Evolutionary conservation across 2,329 filamentous ascomycete genomes (phyloP), one percentile per base, ranked within the genome.

Genomic region (Aspergillus nomiae): DNA sequence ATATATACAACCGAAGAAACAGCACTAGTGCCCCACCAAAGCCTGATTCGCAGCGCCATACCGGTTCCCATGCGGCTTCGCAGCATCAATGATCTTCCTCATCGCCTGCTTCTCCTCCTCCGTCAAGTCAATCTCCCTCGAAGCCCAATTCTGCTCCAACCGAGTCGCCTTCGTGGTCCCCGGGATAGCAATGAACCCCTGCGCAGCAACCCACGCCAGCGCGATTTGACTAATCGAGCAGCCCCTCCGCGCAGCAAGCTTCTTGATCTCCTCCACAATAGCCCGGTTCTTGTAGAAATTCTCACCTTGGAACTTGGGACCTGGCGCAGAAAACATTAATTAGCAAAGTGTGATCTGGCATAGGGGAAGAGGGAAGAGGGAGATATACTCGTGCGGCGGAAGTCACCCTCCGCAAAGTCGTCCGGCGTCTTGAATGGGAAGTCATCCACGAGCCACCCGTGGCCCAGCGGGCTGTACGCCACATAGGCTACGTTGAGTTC

Each of bases 361-460:
- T 21, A 1, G 21, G 21, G 41, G 9, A 1, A 45, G 9, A 2
- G 41, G 9, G 19, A 10, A 11, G 10, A 43, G 21, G 28, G 5
- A 19, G 12, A 73, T 75, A 65, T 59, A 80, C 78, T 64, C 0
- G 41, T 73, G 6, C 80, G 74, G 16, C 80, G 76, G 68, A 81
- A 82, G 63, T 83, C 81, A 62, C 74, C 66, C 0, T 73, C 69
- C 0, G 75, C 70, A 67, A 86, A 83, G 63, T 85, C 83, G 9
- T 82, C 81, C 0, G 81, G 81, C 0, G 73, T 72, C 57, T 81
- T 76, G 67, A 73, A 81, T 3, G 71, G 60, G 56, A 82, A 82
- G 63, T 80, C 68, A 57, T 83, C 80, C 0, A 82, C 80, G 0
- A 83, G 76, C 79, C 80, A 82, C 16, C 82, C 82, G 41, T 83